A percentile compares a stretch with the other conserved stretches of the same genome.
Conservation (phyloP, 768 basidiomycete genomes). For the Tephrocybe rancida region DNA sequence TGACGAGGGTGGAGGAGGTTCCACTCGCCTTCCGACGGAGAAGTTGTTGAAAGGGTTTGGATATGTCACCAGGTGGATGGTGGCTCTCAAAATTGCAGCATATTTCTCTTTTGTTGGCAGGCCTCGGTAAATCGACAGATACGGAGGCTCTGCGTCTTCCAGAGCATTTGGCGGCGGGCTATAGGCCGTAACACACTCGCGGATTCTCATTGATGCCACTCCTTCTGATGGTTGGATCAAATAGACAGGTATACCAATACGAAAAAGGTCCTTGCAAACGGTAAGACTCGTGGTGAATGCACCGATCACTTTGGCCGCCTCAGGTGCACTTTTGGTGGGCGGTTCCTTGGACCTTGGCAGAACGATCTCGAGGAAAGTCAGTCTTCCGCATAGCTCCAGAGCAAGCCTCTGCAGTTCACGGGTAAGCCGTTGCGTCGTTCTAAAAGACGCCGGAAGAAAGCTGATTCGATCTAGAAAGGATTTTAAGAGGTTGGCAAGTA, state of each 20-base stretch:
- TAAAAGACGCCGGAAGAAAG: not conserved
- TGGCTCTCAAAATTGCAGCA: not conserved
- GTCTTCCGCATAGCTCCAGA: not conserved
- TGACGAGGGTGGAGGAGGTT: not conserved
- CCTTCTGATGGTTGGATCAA: not conserved
- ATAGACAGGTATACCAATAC: conserved; percentile 3
- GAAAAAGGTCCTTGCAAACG: conserved; percentile 1
- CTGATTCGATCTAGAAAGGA: not conserved
- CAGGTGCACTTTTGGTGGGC: not conserved
- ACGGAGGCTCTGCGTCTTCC: not conserved
- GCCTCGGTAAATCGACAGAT: not conserved
- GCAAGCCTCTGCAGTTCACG: not conserved
- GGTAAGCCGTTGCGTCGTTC: not conserved
- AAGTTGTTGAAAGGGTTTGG: conserved; percentile 1
- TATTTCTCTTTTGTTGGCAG: not conserved
- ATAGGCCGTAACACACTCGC: not conserved
- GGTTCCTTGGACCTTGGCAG: not conserved
- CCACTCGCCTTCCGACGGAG: not conserved
- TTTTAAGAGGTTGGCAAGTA: not conserved
- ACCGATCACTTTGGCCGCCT: not conserved
- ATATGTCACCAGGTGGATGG: not conserved
- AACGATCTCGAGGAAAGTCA: not conserved
- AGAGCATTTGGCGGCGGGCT: not conserved
- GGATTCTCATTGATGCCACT: not conserved
- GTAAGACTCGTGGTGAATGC: not conserved